Evolutionary conservation across 2,329 filamentous ascomycete species (phyloP), one percentile per base, ranked within the genome.

Genomic region (Nothomitra cinnamomea): DNA sequence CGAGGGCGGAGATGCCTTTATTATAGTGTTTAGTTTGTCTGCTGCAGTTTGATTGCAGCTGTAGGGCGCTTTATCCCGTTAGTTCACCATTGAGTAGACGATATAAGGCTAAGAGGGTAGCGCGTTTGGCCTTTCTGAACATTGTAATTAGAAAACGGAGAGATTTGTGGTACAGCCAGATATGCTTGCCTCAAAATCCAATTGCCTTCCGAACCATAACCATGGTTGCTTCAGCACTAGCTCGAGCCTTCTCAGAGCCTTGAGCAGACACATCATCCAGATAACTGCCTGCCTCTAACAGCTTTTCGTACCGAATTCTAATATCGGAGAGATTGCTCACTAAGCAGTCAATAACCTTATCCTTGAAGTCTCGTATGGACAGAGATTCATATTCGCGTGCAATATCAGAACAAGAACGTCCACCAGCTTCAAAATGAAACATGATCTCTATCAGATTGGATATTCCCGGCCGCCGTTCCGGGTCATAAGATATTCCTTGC

Each of bases 381-480:
- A 72, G 54, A 7, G 63, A 61, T 25, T 67, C 60, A 53, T 72
- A 65, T 22, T 75, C 70, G 6, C 59, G 58, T 1, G 72, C 76
- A 40, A 80, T 60, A 4, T 72, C 71, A 25, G 71, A 63, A 50
- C 67, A 69, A 3, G 65, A 61, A 1, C 61, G 60, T 15, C 57
- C 56, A 10, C 71, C 62, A 1, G 60, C 59, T 53, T 82, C 77
- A 60, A 90, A 79, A 57, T 86, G 78, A 22, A 80, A 80, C n/a
- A 90, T 69, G 15, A 98, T 77, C 55, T 87, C 80, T 1, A 98
- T 68, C 12, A 98, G 72, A 64, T 96, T 98, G 10, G 89, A 82
- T 2, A 98, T 84, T 0, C 88, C 92, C 0, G 90, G 90, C 22
- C 92, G 75, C 0, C 60, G 62, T 0, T 65, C 62, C 0, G 80